phyloP scores from a whole-genome alignment of 2,329 filamentous ascomycete species.

The Cladosporium sp. region DNA sequence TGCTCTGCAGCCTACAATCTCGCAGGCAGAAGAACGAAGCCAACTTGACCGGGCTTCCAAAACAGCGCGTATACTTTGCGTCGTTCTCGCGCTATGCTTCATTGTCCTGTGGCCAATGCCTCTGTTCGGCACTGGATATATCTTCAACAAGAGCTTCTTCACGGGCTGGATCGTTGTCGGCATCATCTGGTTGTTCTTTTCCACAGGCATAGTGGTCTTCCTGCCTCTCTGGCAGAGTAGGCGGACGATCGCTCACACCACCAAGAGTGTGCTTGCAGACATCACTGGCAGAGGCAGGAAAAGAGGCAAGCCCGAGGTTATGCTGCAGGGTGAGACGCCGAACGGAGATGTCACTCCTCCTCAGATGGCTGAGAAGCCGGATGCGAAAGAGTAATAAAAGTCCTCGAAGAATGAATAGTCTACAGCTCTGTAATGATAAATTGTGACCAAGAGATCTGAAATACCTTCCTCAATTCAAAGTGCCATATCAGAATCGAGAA shows the following conservation, averaged over 20 bases:
- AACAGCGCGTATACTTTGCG: conserved; percentile 55
- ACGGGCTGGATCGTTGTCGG: conserved; percentile 43
- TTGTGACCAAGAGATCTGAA: not conserved
- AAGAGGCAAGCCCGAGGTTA: conserved; percentile 20
- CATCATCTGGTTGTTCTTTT: conserved; percentile 53
- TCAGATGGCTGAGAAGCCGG: conserved; percentile 24
- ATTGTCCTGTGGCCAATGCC: conserved; percentile 89
- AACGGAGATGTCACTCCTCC: conserved; percentile 11
- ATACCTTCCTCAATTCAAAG: not conserved
- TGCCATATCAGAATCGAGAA: no score
- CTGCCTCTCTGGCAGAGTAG: conserved; percentile 80
- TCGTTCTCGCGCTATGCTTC: conserved; percentile 63
- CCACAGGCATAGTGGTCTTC: conserved; percentile 67
- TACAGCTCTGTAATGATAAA: not conserved
- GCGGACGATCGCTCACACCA: conserved; percentile 58
- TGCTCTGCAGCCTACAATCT: conserved; percentile 30
- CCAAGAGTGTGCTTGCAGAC: conserved; percentile 60
- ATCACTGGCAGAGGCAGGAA: conserved; percentile 38
- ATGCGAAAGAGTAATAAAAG: not conserved
- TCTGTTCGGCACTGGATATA: conserved; percentile 76
- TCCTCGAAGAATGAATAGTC: not conserved
- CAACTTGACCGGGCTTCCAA: conserved; percentile 39
- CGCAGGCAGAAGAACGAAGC: conserved; percentile 36
- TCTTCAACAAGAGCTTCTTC: conserved; percentile 79
- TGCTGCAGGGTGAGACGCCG: conserved; percentile 26